These are phyloP conservation scores for Dispira parvispora DNA, from an alignment of 192 early-diverging fungal genomes.

Conservation along the genomic window DNA sequence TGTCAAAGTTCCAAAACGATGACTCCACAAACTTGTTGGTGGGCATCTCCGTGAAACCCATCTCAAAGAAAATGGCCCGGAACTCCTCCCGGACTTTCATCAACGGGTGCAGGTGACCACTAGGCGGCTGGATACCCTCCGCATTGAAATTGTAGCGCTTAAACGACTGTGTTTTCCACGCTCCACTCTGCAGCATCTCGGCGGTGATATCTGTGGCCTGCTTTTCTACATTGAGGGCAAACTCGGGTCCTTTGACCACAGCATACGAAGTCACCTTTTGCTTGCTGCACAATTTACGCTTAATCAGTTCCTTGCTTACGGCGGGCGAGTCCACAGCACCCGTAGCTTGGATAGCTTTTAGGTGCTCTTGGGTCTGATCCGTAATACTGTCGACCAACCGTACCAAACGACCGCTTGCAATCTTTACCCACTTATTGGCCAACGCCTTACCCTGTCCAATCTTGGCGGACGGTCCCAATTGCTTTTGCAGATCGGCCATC, in stretches of 20 bases:
- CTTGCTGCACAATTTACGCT: constrained; percentile 50
- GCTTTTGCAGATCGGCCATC: constrained; percentile 65
- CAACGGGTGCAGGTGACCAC: constrained; percentile 90
- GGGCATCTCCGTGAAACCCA: constrained; percentile 98
- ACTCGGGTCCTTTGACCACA: constrained; percentile 74
- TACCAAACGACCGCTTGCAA: constrained; percentile 51
- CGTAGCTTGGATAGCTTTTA: constrained; percentile 46
- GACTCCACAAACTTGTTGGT: constrained; percentile 93
- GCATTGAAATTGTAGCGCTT: constrained; percentile 99
- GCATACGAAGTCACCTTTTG: constrained; percentile 64
- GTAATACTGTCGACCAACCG: constrained; percentile 61
- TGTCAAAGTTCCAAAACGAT: constrained; percentile 99
- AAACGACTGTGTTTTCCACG: constrained; percentile 88
- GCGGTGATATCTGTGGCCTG: constrained; percentile 87
- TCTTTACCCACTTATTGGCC: constrained; percentile 97
- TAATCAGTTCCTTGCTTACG: constrained; percentile 58
- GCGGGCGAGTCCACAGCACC: constrained; percentile 42
- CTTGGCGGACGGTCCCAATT: constrained; percentile 58
- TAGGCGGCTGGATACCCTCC: constrained; percentile 54
- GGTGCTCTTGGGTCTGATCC: constrained; percentile 66
- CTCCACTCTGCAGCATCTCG: constrained; percentile 82
- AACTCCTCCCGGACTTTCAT: constrained; percentile 99
- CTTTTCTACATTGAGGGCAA: constrained; percentile 70
- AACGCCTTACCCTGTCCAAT: constrained; percentile 92
- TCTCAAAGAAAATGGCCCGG: constrained; percentile 96